Evolutionary conservation across 2,329 filamentous ascomycete species (phyloP).

Genomic region (Rutstroemia sp.): DNA sequence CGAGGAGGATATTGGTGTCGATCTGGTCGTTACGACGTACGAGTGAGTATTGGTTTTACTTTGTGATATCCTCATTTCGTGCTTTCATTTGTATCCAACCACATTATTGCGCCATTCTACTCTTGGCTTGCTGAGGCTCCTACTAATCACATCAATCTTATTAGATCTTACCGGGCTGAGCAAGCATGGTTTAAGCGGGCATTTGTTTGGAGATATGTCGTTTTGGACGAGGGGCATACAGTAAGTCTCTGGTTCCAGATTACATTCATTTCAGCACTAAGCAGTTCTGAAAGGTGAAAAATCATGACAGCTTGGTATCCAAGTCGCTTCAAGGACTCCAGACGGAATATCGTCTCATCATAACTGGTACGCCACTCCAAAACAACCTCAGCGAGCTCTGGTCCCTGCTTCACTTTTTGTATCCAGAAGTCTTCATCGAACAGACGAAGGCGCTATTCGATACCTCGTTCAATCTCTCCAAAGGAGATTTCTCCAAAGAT

Average conservation of each 20-base stretch:
- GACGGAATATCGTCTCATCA: conserved; percentile 30
- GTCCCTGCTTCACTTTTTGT: conserved; percentile 50
- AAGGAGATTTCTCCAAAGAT: conserved; percentile 43
- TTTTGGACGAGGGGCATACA: conserved; percentile 46
- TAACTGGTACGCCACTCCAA: conserved; percentile 46
- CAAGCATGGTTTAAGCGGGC: conserved; percentile 41
- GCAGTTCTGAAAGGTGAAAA: conserved; percentile 29
- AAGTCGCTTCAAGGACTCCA: conserved; percentile 28
- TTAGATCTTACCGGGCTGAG: conserved; percentile 34
- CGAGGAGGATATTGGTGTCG: conserved; percentile 27
- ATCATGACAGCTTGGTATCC: conserved; percentile 32
- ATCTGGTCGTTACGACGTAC: conserved; percentile 44
- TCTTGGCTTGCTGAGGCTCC: not conserved
- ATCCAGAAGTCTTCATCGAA: conserved; percentile 47
- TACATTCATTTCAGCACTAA: not conserved
- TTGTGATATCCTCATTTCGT: not conserved
- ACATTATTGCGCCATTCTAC: too few species aligned
- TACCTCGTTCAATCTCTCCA: conserved; percentile 47
- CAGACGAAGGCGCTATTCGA: conserved; percentile 44
- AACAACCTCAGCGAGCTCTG: conserved; percentile 52
- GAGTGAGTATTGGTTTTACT: conserved; percentile 28
- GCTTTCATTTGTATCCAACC: too few species aligned
- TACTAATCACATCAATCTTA: too few species aligned
- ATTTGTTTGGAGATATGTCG: conserved; percentile 44
- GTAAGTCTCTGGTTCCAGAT: conserved; percentile 23